A percentile compares a stretch with the other conserved stretches of the same genome.
Evolutionary conservation across 257 asterid species (phyloP).

Genomic region (Nicotiana knightiana): DNA sequence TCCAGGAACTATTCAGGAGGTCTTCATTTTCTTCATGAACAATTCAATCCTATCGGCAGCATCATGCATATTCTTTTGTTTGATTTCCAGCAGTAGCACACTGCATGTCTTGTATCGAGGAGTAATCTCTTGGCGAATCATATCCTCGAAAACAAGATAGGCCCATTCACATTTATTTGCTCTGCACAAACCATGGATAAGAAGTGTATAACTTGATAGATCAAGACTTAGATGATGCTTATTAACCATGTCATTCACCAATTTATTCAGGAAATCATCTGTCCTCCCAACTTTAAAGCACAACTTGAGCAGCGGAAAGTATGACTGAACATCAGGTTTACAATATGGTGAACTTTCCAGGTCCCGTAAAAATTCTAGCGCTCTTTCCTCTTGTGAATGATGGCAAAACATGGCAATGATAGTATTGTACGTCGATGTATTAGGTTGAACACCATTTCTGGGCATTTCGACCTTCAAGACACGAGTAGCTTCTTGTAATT

Average conservation of each 20-base stretch:
- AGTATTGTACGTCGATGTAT: constrained; percentile 70
- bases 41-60: constrained; percentile 51
- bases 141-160: constrained; percentile 48
- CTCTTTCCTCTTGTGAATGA: constrained; percentile 16
- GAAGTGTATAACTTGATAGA: constrained; percentile 65
- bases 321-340: constrained; percentile 78
- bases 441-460: constrained; percentile 38
- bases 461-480: constrained; percentile 57
- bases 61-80: constrained; percentile 46
- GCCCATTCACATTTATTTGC: constrained; percentile 53
- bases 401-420: constrained; percentile 79
- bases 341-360: constrained; percentile 54
- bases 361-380: constrained; percentile 40
- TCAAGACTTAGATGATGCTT: constrained; percentile 66
- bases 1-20: constrained; percentile 24
- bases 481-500: constrained; percentile 38
- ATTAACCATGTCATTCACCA: constrained; percentile 52
- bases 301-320: constrained; percentile 54
- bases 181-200: constrained; percentile 80
- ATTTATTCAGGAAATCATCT: constrained; percentile 19
- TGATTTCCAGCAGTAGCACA: constrained; percentile 55
- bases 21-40: constrained; percentile 62
- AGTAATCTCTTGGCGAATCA: constrained; percentile 55
- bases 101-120: constrained; percentile 80
- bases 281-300: constrained; percentile 36